phyloP scores from a whole-genome alignment of 2,329 filamentous ascomycete species.

The Hirsutella thompsonii region DNA sequence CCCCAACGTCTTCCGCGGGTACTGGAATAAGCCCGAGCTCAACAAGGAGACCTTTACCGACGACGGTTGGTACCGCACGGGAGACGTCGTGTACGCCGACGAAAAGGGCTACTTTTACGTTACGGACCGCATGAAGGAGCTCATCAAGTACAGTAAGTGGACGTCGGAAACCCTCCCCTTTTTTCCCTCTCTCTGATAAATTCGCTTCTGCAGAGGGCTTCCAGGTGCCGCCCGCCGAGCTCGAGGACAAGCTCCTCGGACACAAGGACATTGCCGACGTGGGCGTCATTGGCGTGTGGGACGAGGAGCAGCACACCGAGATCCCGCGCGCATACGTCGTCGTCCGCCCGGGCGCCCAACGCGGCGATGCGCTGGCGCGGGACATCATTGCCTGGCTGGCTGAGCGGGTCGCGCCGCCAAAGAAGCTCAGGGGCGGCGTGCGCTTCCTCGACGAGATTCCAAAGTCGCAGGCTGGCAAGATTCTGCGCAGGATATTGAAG shows the following conservation, averaged over 20 bases:
- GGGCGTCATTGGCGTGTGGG: constrained; percentile 50
- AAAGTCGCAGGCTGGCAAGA: constrained; percentile 49
- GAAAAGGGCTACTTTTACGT: constrained; percentile 74
- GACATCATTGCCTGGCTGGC: constrained; percentile 28
- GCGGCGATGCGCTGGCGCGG: constrained; percentile 17
- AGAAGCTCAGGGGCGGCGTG: constrained; percentile 59
- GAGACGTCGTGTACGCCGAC: constrained; percentile 74
- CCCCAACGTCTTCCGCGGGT: constrained; percentile 70
- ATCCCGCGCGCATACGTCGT: constrained; percentile 42
- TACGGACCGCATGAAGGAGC: constrained; percentile 72
- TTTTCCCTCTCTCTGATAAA: too few species aligned
- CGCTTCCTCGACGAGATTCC: constrained; percentile 55
- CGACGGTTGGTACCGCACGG: constrained; percentile 84
- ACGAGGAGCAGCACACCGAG: constrained; percentile 49
- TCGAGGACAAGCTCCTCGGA: constrained; percentile 36
- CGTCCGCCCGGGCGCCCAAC: constrained; percentile 20
- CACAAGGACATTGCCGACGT: constrained; percentile 39
- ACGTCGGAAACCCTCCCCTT: background rate
- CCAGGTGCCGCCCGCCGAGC: constrained; percentile 57
- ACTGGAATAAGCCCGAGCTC: constrained; percentile 59
- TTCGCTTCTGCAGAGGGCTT: constrained; percentile 48
- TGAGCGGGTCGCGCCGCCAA: constrained; percentile 49
- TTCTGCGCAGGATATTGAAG: constrained; percentile 36
- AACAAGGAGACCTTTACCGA: constrained; percentile 57
- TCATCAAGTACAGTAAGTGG: constrained; percentile 36